phyloP scores from a whole-genome alignment of 495 filamentous ascomycete species.

The Trichodelitschia bisporula region DNA sequence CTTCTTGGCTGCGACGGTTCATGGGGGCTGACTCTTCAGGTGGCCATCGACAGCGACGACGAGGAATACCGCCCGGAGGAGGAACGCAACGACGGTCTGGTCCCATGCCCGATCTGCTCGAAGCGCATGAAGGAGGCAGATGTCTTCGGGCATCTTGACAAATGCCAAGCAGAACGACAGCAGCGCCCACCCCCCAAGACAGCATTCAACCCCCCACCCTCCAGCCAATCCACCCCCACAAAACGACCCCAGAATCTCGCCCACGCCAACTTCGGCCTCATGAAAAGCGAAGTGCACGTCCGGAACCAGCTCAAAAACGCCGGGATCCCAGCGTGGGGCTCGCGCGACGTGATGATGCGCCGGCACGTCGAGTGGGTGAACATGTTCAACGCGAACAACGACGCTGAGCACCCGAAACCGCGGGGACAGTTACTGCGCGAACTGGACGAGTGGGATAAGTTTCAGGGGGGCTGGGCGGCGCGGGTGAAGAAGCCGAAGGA shows the following conservation, averaged over 20 bases:
- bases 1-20: too few relatives aligned
- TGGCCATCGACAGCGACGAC: conserved; percentile 5
- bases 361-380: conserved; percentile 88
- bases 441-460: conserved; percentile 63
- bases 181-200: conserved; percentile 1
- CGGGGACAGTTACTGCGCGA: conserved; percentile 52
- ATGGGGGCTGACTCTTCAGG: too few relatives aligned
- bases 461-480: conserved; percentile 30
- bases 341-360: conserved; percentile 38
- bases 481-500: too few relatives aligned
- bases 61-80: conserved; percentile 2
- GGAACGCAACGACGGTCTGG: conserved; percentile 25
- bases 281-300: conserved; percentile 51
- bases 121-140: conserved; percentile 46
- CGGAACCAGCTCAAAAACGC: conserved; percentile 60
- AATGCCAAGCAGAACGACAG: conserved; percentile 16
- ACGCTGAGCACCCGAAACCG: conserved; percentile 43
- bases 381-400: conserved; percentile 89
- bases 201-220: conserved; percentile 1
- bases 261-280: conserved; percentile 56
- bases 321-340: conserved; percentile 50
- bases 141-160: conserved; percentile 65
- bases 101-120: conserved; percentile 60
- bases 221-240: conserved; percentile 1
- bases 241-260: conserved; percentile 16